Percentiles rank a stretch among this genome's conserved stretches.
Evolutionary conservation across 2,329 filamentous ascomycete species (phyloP).

Genomic region (Ascomycota sp.): DNA sequence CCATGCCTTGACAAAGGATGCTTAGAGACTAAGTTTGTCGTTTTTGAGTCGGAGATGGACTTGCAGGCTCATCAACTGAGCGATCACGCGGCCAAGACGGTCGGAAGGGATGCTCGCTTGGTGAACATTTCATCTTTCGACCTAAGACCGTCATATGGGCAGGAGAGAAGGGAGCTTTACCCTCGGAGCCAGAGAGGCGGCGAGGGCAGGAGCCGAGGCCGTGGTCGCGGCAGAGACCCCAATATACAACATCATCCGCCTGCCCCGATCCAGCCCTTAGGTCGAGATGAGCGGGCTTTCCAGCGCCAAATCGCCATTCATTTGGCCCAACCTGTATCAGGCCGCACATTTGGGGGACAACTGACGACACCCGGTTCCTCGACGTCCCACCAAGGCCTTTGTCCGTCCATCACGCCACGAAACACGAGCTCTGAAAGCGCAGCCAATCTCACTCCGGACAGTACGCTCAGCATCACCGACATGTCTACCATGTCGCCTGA

Average conservation of each 20-base stretch:
- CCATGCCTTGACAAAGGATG: conserved; percentile 70
- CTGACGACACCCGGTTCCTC: conserved; percentile 27
- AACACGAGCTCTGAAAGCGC: neutral
- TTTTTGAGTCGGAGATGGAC: conserved; percentile 87
- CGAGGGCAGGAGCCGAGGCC: conserved; percentile 15
- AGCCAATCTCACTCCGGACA: neutral
- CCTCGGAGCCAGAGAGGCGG: conserved; percentile 19
- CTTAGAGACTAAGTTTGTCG: conserved; percentile 89
- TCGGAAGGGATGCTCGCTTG: conserved; percentile 56
- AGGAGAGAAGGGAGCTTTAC: conserved; percentile 23
- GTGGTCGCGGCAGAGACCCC: conserved; percentile 53
- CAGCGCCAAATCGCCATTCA: conserved; percentile 84
- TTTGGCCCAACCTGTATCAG: conserved; percentile 58
- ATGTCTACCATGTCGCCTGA: conserved; percentile 39
- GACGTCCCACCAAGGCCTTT: neutral
- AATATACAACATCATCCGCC: conserved; percentile 60
- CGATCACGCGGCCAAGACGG: conserved; percentile 68
- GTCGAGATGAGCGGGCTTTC: conserved; percentile 72
- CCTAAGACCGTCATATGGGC: conserved; percentile 48
- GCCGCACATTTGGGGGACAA: conserved; percentile 65
- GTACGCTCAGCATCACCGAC: conserved; percentile 25
- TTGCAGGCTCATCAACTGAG: conserved; percentile 80
- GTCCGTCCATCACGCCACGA: neutral
- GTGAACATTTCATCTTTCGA: conserved; percentile 82
- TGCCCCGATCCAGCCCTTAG: conserved; percentile 57